Evolutionary conservation across 139 green algal genomes (phyloP), one percentile per base, ranked within the genome.

Genomic region (Chlamydomonas schloesseri): DNA sequence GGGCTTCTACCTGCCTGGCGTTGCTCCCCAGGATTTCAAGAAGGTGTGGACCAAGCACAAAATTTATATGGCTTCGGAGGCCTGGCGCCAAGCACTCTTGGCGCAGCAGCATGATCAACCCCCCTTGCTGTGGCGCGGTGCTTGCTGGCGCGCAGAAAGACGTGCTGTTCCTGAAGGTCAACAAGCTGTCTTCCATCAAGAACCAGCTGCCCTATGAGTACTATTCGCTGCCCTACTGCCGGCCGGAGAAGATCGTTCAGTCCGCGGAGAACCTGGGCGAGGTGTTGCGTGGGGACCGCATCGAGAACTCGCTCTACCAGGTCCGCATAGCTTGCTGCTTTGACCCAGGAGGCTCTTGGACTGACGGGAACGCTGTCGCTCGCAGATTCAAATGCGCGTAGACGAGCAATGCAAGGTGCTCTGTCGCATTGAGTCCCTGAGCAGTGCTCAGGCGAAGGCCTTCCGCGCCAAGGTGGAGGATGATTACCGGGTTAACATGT

Each of bases 401-500:
- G 94, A 99, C 84, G 93, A 98, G 89, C 93, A 98, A 89, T 99
- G 98, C 96, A 98, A 98, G 85, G 90, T 99, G 47, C 86, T 98
- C 21, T 99, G 98, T 89, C 94, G 94, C 73, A 98, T 98, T 29
- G 89, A 94, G 15, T 82, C 86, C 0, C 89, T 99, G 18, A 95
- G 76, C 68, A 90, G 93, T 33, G 86, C 91, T 1, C 88, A 99
- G 82, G 91, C 92, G 5, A 96, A 99, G 80, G 87, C 90, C 0
- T 98, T 99, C 90, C 85, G 91, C 65, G 83, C 71, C 20, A 96
- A 95, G 74, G 97, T 99, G 67, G 90, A 96, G 50, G 97, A 99
- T 71, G 97, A 99, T 21, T 99, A 99, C 91, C 92, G 97, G 17
- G 97, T 99, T 47, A 99, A 99, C 91, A 99, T 99, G 97, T 98